A percentile compares a stretch with the other conserved stretches of the same genome.
phyloP scores from a whole-genome alignment of 129 eudicot species.

The Cynara cardunculus region DNA sequence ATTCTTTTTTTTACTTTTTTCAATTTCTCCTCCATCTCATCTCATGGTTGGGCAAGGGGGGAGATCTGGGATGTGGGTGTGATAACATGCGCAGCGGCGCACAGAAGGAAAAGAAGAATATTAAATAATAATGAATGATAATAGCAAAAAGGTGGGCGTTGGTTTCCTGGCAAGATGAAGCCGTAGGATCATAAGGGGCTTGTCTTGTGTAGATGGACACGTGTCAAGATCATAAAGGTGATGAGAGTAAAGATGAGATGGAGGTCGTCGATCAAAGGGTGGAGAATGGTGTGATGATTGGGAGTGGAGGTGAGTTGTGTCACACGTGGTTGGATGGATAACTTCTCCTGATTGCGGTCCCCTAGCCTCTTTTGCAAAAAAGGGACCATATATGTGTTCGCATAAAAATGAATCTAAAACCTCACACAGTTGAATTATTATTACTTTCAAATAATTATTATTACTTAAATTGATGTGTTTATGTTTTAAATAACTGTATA shows the following conservation, averaged over 20 bases:
- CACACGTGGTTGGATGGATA: conserved; percentile 47
- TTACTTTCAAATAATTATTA: no score
- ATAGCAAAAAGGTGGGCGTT: conserved; percentile 17
- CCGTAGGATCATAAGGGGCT: conserved; percentile 30
- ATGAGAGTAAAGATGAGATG: background rate
- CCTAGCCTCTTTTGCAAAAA: conserved; percentile 18
- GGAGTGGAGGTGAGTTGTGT: conserved; percentile 26
- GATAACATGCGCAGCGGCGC: conserved; percentile 44
- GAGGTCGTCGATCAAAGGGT: conserved; percentile 29
- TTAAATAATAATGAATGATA: background rate
- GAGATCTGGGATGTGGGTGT: conserved; percentile 22
- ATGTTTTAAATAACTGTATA: background rate
- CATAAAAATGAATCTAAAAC: no score
- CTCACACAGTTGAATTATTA: no score
- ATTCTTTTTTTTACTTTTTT: conserved; percentile 1
- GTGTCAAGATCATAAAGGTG: conserved; percentile 29
- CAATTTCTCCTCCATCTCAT: background rate
- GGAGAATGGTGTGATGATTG: conserved; percentile 11
- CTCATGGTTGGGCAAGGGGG: conserved; percentile 15
- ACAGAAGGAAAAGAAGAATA: conserved; percentile 13
- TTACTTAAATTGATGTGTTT: background rate
- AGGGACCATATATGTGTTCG: no score
- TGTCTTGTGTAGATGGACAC: conserved; percentile 13
- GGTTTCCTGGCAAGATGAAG: conserved; percentile 26
- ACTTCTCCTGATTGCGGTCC: conserved; percentile 16